Evolutionary conservation across 2,329 filamentous ascomycete genomes (phyloP), one percentile per base, ranked within the genome.

Genomic region (Pseudogymnoascus sp.): DNA sequence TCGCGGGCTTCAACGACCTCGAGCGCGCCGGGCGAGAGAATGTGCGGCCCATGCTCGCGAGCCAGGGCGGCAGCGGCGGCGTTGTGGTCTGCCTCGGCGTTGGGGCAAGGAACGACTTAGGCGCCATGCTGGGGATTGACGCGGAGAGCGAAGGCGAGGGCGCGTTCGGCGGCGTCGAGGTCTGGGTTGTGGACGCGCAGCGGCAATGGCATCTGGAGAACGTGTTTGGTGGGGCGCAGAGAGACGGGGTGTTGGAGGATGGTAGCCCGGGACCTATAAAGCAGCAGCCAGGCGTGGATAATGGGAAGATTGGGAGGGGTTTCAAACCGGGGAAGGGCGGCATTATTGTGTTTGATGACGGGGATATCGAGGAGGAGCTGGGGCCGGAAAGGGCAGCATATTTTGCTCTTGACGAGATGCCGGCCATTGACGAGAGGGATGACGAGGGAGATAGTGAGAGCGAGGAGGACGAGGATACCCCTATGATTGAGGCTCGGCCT

Each of bases 191-290:
- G 65, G 95, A 99, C 76, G 86, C 93, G 29, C 85, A 95, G 75
- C 83, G 95, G 65, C 95, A 95, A 13, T 97, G 93, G 92, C 97
- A 99, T 73, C 74, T 99, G 72, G 87, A 86, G 67, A 99, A 99
- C 74, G 86, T 97, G 13, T 97, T 97, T 78, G 92, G 89, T 11
- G 89, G 90, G 3, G 84, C 85, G 65, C 33, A 60, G 59, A 23
- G 59, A 26, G 81, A 84, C 1, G 74, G 82, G 3, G 82, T 83
- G 67, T 78, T 83, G 21, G 75, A 78, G 10, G 75, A 60, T 60
- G 59, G 59, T 19, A 60, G 33, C 19, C 59, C 59, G 9, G 59
- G 59, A 23, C 79, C 38, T 80, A 81, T 21, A 77, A 79, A 82
- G 65, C 83, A 82, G 66, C 84, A 84, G 6, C 72, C 76, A 10